These are phyloP conservation scores for Haberlea rhodopensis DNA, from an alignment of 257 asterid species.

Conservation along the genomic window DNA sequence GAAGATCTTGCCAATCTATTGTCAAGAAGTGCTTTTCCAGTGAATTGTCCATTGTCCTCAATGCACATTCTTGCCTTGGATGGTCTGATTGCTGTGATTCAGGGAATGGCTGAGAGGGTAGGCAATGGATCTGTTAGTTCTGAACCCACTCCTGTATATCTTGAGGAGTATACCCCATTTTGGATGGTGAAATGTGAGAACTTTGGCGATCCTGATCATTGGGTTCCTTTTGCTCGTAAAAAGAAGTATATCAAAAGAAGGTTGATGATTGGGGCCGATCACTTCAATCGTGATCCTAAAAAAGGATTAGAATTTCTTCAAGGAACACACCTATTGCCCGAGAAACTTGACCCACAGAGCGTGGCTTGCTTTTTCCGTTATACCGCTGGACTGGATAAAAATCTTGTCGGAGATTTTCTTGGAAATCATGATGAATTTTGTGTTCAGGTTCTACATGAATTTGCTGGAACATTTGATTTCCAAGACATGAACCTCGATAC, in stretches of 20 bases:
- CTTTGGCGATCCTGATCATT: conserved; percentile 74
- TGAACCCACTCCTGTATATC: conserved; percentile 53
- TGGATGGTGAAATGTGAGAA: conserved; percentile 95
- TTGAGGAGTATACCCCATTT: conserved; percentile 82
- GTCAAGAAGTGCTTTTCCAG: conserved; percentile 96
- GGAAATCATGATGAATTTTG: conserved; percentile 98
- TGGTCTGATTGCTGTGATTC: conserved; percentile 94
- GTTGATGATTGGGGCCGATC: conserved; percentile 97
- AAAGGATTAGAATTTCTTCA: conserved; percentile 95
- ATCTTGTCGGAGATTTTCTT: conserved; percentile 96
- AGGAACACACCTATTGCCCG: conserved; percentile 91
- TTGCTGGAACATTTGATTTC: conserved; percentile 91
- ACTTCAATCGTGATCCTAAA: conserved; percentile 94
- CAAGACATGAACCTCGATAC: conserved; percentile 94
- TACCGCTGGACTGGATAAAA: conserved; percentile 93
- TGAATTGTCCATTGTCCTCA: conserved; percentile 83
- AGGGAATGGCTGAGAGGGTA: conserved; percentile 99
- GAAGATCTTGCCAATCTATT: conserved; percentile 92
- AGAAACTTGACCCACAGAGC: conserved; percentile 95
- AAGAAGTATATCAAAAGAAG: conserved; percentile 87
- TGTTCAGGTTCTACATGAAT: conserved; percentile 95
- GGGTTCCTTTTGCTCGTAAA: conserved; percentile 88
- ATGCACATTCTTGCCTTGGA: conserved; percentile 99
- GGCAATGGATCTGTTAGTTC: conserved; percentile 70
- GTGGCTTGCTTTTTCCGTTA: conserved; percentile 97